phyloP scores from a whole-genome alignment of 2,329 filamentous ascomycete genomes.

The Aspergillus aculeatus region DNA sequence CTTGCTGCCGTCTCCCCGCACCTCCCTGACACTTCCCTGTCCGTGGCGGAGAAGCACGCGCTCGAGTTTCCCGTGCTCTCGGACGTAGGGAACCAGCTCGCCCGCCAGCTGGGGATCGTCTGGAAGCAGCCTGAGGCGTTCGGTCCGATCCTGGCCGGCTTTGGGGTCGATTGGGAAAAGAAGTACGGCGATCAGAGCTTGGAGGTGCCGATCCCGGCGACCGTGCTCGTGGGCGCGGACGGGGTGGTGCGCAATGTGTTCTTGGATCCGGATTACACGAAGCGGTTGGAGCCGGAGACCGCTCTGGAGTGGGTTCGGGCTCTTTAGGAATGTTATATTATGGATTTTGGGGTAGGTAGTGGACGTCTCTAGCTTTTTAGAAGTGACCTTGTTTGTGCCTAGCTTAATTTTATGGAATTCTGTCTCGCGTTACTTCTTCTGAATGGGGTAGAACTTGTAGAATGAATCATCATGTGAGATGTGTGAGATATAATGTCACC shows the following conservation, averaged over 20 bases:
- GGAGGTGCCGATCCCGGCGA: slow-evolving; percentile 5
- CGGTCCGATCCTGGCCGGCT: background rate
- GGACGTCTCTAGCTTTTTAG: too few relatives aligned
- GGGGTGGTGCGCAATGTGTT: background rate
- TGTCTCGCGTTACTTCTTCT: too few relatives aligned
- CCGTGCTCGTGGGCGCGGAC: background rate
- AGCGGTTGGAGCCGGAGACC: background rate
- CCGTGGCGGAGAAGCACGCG: background rate
- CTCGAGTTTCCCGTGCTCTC: slow-evolving; percentile 6
- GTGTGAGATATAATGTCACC: too few relatives aligned
- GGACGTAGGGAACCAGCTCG: slow-evolving; percentile 1
- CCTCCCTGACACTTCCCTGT: background rate
- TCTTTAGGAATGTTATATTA: background rate
- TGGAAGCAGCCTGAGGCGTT: background rate
- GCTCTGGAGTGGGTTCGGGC: background rate
- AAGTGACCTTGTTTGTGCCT: too few relatives aligned
- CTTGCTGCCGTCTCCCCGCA: slow-evolving; percentile 5
- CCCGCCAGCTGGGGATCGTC: slow-evolving; percentile 1
- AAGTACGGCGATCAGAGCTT: slow-evolving; percentile 1
- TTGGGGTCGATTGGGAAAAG: background rate
- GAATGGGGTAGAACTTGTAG: too few relatives aligned
- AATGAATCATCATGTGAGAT: too few relatives aligned
- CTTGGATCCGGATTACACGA: background rate
- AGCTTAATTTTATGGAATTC: too few relatives aligned
- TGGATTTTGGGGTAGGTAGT: too few relatives aligned